phyloP scores from a whole-genome alignment of 331 rosid species.

The Malus hybrid region DNA sequence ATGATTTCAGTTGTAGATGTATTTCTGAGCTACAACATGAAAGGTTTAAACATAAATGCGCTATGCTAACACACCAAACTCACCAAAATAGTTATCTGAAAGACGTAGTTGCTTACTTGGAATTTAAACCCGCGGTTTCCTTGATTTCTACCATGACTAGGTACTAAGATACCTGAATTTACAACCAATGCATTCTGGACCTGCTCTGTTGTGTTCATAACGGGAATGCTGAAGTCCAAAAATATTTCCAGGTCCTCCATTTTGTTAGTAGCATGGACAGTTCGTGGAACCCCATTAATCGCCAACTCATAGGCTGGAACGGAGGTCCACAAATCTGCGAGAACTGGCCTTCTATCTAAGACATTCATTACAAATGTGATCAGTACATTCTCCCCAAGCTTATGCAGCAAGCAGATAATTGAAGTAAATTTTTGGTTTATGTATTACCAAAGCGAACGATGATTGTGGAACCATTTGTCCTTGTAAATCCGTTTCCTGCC shows the following conservation, averaged over 20 bases:
- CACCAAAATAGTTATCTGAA: background rate
- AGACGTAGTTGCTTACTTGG: slow-evolving; percentile 29
- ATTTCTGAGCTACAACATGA: slow-evolving; percentile 39
- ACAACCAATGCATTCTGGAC: slow-evolving; percentile 36
- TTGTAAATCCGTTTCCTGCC: slow-evolving; percentile 50
- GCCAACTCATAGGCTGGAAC: slow-evolving; percentile 54
- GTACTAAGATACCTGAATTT: slow-evolving; percentile 35
- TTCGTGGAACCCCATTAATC: slow-evolving; percentile 50
- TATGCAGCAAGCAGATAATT: too few species aligned
- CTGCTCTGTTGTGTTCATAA: slow-evolving; percentile 48
- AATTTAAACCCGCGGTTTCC: slow-evolving; percentile 41
- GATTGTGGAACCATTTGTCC: slow-evolving; percentile 40
- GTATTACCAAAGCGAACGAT: slow-evolving; percentile 50
- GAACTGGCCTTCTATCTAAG: slow-evolving; percentile 64
- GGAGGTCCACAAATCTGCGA: slow-evolving; percentile 58
- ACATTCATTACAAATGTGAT: slow-evolving; percentile 1
- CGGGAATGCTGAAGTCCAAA: slow-evolving; percentile 53
- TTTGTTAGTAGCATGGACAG: slow-evolving; percentile 56
- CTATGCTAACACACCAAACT: background rate
- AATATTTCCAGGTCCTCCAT: slow-evolving; percentile 41
- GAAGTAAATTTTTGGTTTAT: background rate
- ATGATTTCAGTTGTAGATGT: slow-evolving; percentile 36
- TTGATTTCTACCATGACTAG: slow-evolving; percentile 23
- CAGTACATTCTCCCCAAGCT: background rate
- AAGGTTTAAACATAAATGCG: background rate